Conservation (phyloP, 2,329 filamentous ascomycete species). For the Teratosphaeria nubilosa region DNA sequence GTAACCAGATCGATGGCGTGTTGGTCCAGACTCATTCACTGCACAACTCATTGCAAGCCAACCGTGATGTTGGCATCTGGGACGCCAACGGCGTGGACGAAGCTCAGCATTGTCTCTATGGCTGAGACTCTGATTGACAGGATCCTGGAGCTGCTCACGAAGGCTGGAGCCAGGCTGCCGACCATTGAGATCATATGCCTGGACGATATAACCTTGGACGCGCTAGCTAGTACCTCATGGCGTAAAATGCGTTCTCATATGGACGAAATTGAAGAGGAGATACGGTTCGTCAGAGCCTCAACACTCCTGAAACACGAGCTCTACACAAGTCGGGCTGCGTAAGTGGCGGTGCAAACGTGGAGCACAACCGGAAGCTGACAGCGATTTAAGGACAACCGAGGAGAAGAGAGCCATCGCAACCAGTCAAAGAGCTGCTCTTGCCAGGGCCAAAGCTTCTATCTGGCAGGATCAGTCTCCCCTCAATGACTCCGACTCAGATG, state of each 20-base stretch:
- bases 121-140: neutral
- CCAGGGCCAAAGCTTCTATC: neutral
- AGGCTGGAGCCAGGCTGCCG: neutral
- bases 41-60: neutral
- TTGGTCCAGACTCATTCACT: neutral
- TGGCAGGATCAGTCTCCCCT: neutral
- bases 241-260: neutral
- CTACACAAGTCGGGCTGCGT: neutral
- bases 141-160: neutral
- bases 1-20: neutral
- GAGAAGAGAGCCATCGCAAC: neutral
- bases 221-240: neutral
- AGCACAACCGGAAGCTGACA: neutral
- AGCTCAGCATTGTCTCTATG: neutral
- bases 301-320: neutral
- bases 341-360: neutral
- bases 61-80: neutral
- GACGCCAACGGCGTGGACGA: neutral
- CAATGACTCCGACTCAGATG: neutral
- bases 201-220: neutral
- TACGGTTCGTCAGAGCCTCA: neutral
- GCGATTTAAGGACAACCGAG: neutral
- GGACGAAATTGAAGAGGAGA: neutral
- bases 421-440: neutral
- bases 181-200: neutral